These are phyloP conservation scores for Psilocybe azurescens DNA, from an alignment of 768 basidiomycete genomes.

Conservation along the genomic window DNA sequence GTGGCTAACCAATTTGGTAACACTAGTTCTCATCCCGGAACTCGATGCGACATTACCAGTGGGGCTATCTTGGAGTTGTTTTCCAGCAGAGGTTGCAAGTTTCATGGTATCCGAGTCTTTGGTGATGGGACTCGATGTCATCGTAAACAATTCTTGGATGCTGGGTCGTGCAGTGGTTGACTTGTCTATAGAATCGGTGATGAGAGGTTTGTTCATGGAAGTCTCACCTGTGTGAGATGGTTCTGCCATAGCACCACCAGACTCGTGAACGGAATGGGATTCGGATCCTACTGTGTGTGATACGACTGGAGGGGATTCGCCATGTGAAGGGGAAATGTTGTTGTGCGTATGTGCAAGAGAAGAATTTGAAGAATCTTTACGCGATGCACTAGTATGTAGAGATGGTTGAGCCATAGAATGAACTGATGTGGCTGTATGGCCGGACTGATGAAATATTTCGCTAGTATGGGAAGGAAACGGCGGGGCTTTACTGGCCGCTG, in stretches of 20 bases:
- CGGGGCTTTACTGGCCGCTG: neutral
- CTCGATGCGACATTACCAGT: no score
- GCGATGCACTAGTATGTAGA: neutral
- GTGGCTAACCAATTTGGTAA: no score
- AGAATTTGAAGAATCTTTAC: neutral
- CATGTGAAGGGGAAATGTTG: neutral
- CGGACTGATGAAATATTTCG: neutral
- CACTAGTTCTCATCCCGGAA: no score
- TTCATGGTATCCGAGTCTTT: no score
- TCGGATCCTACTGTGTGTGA: neutral
- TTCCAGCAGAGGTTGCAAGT: no score
- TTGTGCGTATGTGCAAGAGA: neutral
- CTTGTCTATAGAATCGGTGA: no score
- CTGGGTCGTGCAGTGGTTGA: no score
- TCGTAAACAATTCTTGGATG: no score
- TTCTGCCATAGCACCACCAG: neutral
- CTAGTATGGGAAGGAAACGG: neutral
- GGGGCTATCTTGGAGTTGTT: no score
- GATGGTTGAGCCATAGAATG: neutral
- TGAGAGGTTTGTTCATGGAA: no score
- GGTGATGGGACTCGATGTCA: no score
- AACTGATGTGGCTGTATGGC: neutral
- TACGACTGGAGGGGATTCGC: neutral
- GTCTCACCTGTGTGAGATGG: neutral
- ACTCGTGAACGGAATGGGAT: neutral